Conservation (phyloP, 345 rosid species). For the Eucalyptus sideroxylon region DNA sequence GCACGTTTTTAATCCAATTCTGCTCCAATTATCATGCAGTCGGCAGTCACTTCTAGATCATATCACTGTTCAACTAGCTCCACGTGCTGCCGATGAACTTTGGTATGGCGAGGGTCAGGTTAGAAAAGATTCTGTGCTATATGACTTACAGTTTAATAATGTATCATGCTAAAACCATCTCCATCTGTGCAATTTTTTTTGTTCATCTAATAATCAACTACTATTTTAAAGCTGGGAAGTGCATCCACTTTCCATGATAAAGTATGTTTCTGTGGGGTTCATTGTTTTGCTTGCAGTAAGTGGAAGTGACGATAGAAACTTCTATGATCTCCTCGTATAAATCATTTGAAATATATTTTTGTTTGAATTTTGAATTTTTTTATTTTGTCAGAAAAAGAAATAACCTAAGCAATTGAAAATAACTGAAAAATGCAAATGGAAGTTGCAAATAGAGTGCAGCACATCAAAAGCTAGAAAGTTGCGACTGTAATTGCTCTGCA, state of each 20-base stretch:
- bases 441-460: background rate
- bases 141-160: background rate
- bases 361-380: background rate
- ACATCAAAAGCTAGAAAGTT: background rate
- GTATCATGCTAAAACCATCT: background rate
- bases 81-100: slow-evolving; percentile 96
- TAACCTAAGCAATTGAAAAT: background rate
- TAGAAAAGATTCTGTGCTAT: slow-evolving; percentile 2
- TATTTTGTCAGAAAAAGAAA: background rate
- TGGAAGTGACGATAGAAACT: background rate
- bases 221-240: background rate
- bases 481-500: background rate
- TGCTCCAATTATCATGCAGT: slow-evolving; percentile 15
- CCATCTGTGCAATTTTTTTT: background rate
- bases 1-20: background rate
- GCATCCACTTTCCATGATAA: background rate
- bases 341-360: background rate
- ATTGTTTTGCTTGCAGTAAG: background rate
- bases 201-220: background rate
- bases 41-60: slow-evolving; percentile 89
- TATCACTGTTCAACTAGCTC: slow-evolving; percentile 89
- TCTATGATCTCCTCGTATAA: background rate
- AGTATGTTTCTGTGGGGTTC: background rate
- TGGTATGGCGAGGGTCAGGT: slow-evolving; percentile 87
- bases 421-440: background rate